These are phyloP conservation scores for Epichloe gansuensis DNA, from an alignment of 2,329 filamentous ascomycete genomes.

Conservation along the genomic window DNA sequence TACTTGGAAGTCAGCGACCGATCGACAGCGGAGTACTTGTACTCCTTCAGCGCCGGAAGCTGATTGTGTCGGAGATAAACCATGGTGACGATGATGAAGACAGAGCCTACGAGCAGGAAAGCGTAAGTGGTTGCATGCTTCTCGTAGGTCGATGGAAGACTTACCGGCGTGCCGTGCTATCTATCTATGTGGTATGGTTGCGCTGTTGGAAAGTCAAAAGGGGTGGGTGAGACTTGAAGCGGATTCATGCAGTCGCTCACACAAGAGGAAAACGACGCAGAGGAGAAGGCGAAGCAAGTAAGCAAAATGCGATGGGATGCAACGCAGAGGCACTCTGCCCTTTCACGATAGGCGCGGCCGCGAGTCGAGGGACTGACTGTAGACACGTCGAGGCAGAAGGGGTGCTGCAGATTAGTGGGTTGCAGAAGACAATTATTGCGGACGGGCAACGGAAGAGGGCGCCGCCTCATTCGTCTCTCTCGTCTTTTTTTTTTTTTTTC, in stretches of 20 bases:
- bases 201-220: not conserved
- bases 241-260: not conserved
- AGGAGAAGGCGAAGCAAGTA: not conserved
- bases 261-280: not conserved
- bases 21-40: constrained; percentile 91
- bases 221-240: not conserved
- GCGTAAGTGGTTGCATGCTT: not conserved
- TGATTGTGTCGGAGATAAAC: constrained; percentile 90
- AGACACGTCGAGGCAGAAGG: not conserved
- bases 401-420: not conserved
- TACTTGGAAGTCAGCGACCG: constrained; percentile 83
- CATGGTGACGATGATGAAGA: constrained; percentile 37
- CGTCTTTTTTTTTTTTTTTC: not conserved
- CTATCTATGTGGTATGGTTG: not conserved
- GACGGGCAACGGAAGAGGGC: not conserved
- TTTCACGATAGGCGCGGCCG: not conserved
- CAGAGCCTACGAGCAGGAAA: not conserved
- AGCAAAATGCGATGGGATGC: not conserved
- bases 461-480: not conserved
- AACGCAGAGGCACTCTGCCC: not conserved
- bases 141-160: not conserved
- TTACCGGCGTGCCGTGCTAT: not conserved
- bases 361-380: not conserved
- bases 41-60: constrained; percentile 77
- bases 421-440: not conserved